Percentiles rank a stretch among this genome's conserved stretches.
Conservation (phyloP, 257 asterid species). For the Nicotiana attenuata region DNA sequence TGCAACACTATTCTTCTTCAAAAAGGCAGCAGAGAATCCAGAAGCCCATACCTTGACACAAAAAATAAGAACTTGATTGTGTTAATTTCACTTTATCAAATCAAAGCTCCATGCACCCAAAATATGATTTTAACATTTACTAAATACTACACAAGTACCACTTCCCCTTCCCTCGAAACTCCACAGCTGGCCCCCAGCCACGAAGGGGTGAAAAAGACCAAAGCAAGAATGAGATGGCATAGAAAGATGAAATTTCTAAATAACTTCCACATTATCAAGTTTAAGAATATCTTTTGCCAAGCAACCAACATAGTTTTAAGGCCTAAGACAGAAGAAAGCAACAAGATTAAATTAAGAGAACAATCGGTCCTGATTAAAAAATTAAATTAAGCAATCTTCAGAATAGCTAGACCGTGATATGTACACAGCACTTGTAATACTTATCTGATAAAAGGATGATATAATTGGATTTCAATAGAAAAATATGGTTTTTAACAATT, state of each 20-base stretch:
- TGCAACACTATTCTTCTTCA: slow-evolving; percentile 79
- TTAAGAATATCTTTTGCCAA: not conserved
- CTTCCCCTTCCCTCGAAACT: not conserved
- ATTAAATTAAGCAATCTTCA: not conserved
- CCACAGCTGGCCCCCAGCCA: not conserved
- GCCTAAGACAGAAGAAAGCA: not conserved
- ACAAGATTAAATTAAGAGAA: not conserved
- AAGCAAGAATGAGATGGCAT: not conserved
- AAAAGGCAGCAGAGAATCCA: slow-evolving; percentile 89
- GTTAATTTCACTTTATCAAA: not conserved
- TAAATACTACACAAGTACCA: not conserved
- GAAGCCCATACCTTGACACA: slow-evolving; percentile 76
- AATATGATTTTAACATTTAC: not conserved
- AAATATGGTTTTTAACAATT: not conserved
- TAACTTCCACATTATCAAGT: slow-evolving; percentile 1
- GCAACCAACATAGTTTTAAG: not conserved
- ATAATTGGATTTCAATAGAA: not conserved
- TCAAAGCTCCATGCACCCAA: not conserved
- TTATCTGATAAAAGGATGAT: not conserved
- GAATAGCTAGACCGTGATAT: not conserved
- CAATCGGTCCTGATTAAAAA: not conserved
- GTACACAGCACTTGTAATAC: not conserved
- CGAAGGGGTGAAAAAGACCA: not conserved
- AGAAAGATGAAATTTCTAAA: not conserved
- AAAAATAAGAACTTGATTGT: slow-evolving; percentile 1